A percentile compares a stretch with the other conserved stretches of the same genome.
phyloP scores from a whole-genome alignment of 805 yeast species.

The Wickerhamomyces silvicola region DNA sequence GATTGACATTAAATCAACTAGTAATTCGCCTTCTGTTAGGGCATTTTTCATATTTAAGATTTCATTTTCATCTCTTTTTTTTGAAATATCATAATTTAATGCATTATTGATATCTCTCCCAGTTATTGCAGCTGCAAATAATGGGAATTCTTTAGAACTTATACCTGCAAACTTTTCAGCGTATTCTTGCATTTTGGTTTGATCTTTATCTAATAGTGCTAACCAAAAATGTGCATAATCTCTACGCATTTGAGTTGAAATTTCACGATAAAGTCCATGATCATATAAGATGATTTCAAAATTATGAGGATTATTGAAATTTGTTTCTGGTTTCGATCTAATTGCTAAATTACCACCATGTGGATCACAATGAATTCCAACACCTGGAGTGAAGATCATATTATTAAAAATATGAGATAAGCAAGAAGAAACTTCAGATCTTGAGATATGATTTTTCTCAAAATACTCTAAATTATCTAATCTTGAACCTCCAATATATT shows the following conservation, averaged over 20 bases:
- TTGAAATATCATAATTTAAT: constrained; percentile 52
- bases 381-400: constrained; percentile 92
- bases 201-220: constrained; percentile 69
- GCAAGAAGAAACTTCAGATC: constrained; percentile 77
- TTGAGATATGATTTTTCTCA: constrained; percentile 54
- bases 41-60: constrained; percentile 59
- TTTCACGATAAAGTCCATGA: constrained; percentile 88
- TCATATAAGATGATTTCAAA: constrained; percentile 91
- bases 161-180: constrained; percentile 79
- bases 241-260: constrained; percentile 68
- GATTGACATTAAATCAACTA: constrained; percentile 73
- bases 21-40: constrained; percentile 52
- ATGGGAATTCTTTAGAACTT: constrained; percentile 66
- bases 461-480: constrained; percentile 70
- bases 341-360: constrained; percentile 97
- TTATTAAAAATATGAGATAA: constrained; percentile 85
- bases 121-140: constrained; percentile 90
- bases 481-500: constrained; percentile 73
- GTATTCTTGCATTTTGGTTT: constrained; percentile 58
- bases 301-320: constrained; percentile 46
- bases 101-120: constrained; percentile 86
- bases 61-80: constrained; percentile 54
- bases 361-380: constrained; percentile 94
- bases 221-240: constrained; percentile 92
- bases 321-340: constrained; percentile 31